Evolutionary conservation across 2,329 filamentous ascomycete genomes (phyloP).

Genomic region (Pseudocercospora ulei): DNA sequence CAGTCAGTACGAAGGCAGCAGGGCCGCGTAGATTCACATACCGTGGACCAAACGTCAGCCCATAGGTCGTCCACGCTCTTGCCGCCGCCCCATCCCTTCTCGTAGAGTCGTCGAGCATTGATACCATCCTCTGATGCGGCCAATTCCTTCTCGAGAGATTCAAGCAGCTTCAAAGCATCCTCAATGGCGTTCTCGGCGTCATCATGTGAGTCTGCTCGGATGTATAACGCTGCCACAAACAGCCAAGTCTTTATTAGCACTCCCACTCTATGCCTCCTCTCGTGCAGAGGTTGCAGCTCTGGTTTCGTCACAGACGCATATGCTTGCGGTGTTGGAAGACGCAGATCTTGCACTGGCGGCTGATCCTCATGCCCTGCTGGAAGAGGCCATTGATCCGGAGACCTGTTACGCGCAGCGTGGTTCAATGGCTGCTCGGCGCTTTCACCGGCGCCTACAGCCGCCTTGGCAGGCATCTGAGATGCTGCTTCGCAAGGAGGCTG

Average conservation of each 20-base stretch:
- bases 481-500: constrained; percentile 17
- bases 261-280: constrained; percentile 48
- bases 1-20: constrained; percentile 14
- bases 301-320: constrained; percentile 37
- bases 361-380: constrained; percentile 37
- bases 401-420: constrained; percentile 37
- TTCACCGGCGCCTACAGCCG: constrained; percentile 5
- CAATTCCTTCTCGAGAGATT: constrained; percentile 59
- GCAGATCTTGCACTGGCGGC: constrained; percentile 39
- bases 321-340: constrained; percentile 37
- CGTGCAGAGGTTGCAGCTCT: constrained; percentile 44
- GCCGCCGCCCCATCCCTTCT: constrained; percentile 64
- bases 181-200: constrained; percentile 70
- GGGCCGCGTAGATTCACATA: constrained; percentile 42
- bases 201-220: constrained; percentile 66
- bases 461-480: constrained; percentile 4
- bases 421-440: constrained; percentile 32
- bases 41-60: constrained; percentile 75
- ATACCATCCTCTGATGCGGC: constrained; percentile 48
- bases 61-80: constrained; percentile 76
- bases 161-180: constrained; percentile 70
- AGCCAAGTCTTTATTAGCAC: constrained; percentile 75
- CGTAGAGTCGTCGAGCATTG: constrained; percentile 52
- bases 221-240: constrained; percentile 78
- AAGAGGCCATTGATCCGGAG: constrained; percentile 32